Conservation (phyloP, 2,329 filamentous ascomycete genomes). For the Fusarium mundagurra region DNA sequence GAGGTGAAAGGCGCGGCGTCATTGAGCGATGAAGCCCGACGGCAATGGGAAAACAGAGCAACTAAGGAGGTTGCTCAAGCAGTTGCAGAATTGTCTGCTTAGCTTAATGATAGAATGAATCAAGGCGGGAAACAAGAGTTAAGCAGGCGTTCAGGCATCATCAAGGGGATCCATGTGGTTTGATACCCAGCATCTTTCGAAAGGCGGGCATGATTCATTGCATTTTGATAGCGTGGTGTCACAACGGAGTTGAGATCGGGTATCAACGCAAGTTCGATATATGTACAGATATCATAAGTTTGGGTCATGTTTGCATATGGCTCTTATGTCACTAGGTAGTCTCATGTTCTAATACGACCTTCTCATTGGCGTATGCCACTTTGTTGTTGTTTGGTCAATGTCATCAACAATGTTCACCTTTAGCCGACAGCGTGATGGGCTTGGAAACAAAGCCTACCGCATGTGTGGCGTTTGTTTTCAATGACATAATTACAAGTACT, state of each 20-base stretch:
- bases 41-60: conserved; percentile 80
- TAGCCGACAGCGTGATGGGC: background rate
- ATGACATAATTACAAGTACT: too few relatives aligned
- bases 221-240: conserved; percentile 43
- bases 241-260: conserved; percentile 38
- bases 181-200: conserved; percentile 49
- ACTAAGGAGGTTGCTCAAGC: conserved; percentile 81
- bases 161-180: conserved; percentile 42
- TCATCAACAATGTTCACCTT: background rate
- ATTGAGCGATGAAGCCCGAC: conserved; percentile 73
- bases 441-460: background rate
- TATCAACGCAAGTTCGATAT: conserved; percentile 21
- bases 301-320: conserved; percentile 23
- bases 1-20: conserved; percentile 64
- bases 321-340: conserved; percentile 31
- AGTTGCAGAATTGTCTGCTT: conserved; percentile 66
- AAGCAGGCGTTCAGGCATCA: conserved; percentile 46
- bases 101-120: conserved; percentile 51
- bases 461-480: background rate
- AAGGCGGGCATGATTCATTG: conserved; percentile 42
- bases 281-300: conserved; percentile 21
- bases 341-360: conserved; percentile 34
- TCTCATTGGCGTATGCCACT: background rate
- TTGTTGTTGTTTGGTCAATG: background rate
- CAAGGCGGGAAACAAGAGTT: conserved; percentile 39